Base-by-base conservation (phyloP, 2,329 filamentous ascomycete genomes). In the Claviceps pazoutovae region DNA sequence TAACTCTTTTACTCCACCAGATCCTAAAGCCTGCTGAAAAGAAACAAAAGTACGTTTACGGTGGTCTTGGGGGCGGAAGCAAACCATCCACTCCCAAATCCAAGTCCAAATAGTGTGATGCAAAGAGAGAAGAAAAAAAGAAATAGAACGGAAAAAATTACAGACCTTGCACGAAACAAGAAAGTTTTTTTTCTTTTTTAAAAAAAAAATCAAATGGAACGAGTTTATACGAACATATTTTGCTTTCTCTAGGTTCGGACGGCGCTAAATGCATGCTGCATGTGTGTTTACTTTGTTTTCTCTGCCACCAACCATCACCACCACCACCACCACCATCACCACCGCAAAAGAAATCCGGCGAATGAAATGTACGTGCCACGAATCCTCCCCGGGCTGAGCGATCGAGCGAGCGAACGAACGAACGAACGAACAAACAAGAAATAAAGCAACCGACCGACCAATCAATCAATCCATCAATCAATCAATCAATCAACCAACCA, bases 11-110 rank as follows among this genome's bases (percentile, higher is more conserved):
- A 11, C 17, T 38, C 7, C 4, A n/a, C n/a, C n/a, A 95, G 88
- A 97, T 98, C 68, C 79, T 98, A 76, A 98, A 97, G 78, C 93
- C 93, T 66, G 93, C 93, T 71, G 93, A 98, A 82, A 98, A 98
- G 84, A 98, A 98, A 84, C 91, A 96, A 88, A 97, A 97, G 90
- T 97, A 95, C 78, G 90, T 94, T 68, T 79, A 82, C 74, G 77
- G 76, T 74, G 77, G 79, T 74, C 77, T 84, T 71, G 82, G 79
- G 74, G 78, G 78, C 74, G 54, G 56, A 56, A 58, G 57, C 57
- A 60, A 58, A 56, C 56, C 59, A 56, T 54, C 50, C 56, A 56
- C 53, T 55, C 56, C 60, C 57, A 59, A 53, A 30, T 49, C 50
- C 53, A 59, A 57, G 47, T 56, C 58, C 50, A 61, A 56, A 43